Evolutionary conservation across 75 land plant species (phyloP).

Genomic region (Selaginella tamariscina): DNA sequence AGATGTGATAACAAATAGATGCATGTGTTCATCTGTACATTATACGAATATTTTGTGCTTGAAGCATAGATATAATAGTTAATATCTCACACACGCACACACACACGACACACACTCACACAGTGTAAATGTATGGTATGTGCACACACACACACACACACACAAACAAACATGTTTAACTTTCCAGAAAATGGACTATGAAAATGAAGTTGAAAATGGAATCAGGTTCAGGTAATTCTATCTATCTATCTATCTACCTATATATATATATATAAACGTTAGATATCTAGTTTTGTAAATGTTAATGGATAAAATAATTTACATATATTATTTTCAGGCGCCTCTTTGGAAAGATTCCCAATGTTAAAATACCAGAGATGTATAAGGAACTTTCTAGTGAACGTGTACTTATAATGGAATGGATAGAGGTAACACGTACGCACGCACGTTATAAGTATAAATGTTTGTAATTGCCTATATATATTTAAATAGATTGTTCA

Average conservation of each 20-base stretch:
- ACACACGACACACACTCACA: too few species aligned
- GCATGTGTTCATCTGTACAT: too few species aligned
- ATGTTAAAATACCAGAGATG: slow-evolving; percentile 78
- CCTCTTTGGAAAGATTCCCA: slow-evolving; percentile 62
- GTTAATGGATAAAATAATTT: too few species aligned
- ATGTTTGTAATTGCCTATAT: background rate
- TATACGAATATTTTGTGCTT: too few species aligned
- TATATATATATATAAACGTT: background rate
- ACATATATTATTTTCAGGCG: slow-evolving; percentile 33
- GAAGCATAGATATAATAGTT: too few species aligned
- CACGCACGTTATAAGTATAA: background rate
- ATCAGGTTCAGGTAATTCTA: slow-evolving; percentile 55
- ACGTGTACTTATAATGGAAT: slow-evolving; percentile 82
- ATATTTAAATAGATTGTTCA: too few species aligned
- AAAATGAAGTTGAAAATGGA: slow-evolving; percentile 84
- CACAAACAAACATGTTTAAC: too few species aligned
- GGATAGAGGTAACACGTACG: slow-evolving; percentile 68
- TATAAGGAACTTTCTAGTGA: slow-evolving; percentile 54
- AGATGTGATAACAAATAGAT: too few species aligned
- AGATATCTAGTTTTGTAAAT: too few species aligned
- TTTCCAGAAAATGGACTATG: slow-evolving; percentile 99
- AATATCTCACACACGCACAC: too few species aligned
- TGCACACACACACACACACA: too few species aligned
- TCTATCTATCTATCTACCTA: background rate
- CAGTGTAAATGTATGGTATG: too few species aligned